phyloP scores from a whole-genome alignment of 2,329 filamentous ascomycete species.

The Diaporthe citri region DNA sequence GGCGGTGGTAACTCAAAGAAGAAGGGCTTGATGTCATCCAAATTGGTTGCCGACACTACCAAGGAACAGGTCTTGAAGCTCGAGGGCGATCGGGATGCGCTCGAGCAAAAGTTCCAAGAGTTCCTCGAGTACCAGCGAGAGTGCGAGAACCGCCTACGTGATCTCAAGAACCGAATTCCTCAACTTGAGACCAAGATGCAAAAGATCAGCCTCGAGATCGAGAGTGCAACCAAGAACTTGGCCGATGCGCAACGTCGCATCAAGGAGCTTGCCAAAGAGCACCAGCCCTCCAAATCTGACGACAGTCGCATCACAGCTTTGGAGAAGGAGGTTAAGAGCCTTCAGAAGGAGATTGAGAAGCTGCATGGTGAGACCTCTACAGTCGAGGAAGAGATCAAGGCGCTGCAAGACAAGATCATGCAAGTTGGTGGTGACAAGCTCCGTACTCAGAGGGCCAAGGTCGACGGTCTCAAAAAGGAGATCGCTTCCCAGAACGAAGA shows the following conservation, averaged over 20 bases:
- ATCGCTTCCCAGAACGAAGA: constrained; percentile 85
- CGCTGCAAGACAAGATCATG: constrained; percentile 97
- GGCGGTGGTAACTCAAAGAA: constrained; percentile 93
- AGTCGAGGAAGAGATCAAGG: constrained; percentile 93
- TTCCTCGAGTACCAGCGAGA: constrained; percentile 89
- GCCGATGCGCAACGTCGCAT: constrained; percentile 86
- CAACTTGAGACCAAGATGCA: constrained; percentile 90
- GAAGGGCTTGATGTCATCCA: constrained; percentile 96
- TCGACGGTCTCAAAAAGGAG: constrained; percentile 89
- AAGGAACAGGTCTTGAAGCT: constrained; percentile 91
- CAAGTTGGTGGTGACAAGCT: constrained; percentile 95
- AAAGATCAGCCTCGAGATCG: constrained; percentile 89
- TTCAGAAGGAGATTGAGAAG: constrained; percentile 83
- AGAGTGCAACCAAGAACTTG: constrained; percentile 87
- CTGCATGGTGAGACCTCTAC: constrained; percentile 88
- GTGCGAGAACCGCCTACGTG: constrained; percentile 79
- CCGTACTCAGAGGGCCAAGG: constrained; percentile 88
- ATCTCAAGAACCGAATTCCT: constrained; percentile 83
- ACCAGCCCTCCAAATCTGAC: constrained; percentile 84
- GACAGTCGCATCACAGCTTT: constrained; percentile 79
- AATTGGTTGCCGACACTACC: constrained; percentile 86
- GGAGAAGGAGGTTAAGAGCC: constrained; percentile 80
- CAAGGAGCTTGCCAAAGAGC: constrained; percentile 84
- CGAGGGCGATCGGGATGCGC: constrained; percentile 85
- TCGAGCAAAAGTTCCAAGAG: constrained; percentile 85